Percentiles rank a stretch among this genome's conserved stretches.
Conservation (phyloP, 2,329 filamentous ascomycete genomes). For the Amylocarpus encephaloides region DNA sequence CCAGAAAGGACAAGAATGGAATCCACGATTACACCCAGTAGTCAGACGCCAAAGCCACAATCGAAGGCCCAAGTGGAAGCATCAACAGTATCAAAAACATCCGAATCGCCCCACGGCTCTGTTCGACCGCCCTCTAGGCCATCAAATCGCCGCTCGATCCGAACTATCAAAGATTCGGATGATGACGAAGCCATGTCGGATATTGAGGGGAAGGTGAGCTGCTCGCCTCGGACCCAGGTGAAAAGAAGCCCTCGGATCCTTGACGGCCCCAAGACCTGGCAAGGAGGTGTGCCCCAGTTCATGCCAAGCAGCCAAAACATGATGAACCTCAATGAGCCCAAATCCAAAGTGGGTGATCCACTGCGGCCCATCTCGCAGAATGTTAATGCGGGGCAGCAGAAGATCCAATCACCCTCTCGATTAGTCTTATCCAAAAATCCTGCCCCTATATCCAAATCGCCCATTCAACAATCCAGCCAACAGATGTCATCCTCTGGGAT, state of each 20-base stretch:
- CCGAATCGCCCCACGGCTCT: conserved; percentile 5
- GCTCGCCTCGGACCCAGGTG: conserved; percentile 11
- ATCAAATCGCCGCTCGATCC: conserved; percentile 8
- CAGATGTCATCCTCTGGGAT: conserved; percentile 18
- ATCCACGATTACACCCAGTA: background rate
- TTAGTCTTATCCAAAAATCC: conserved; percentile 22
- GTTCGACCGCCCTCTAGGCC: conserved; percentile 14
- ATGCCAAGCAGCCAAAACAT: conserved; percentile 4
- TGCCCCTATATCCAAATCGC: conserved; percentile 4
- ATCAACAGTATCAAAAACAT: conserved; percentile 17
- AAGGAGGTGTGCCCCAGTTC: conserved; percentile 10
- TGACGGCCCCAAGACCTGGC: conserved; percentile 4
- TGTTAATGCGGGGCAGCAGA: conserved; percentile 18
- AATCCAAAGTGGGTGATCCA: conserved; percentile 22
- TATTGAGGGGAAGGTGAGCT: conserved; percentile 13
- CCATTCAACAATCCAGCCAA: conserved; percentile 15
- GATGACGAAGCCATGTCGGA: conserved; percentile 25
- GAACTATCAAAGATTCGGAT: conserved; percentile 29
- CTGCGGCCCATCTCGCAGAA: conserved; percentile 26
- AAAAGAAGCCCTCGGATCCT: conserved; percentile 16
- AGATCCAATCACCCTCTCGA: conserved; percentile 20
- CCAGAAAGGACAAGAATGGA: background rate
- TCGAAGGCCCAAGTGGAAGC: conserved; percentile 22
- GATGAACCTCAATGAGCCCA: conserved; percentile 7
- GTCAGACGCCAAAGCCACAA: conserved; percentile 1